Base-by-base conservation (phyloP, 2,329 filamentous ascomycete species). In the Sporothrix sp. region DNA sequence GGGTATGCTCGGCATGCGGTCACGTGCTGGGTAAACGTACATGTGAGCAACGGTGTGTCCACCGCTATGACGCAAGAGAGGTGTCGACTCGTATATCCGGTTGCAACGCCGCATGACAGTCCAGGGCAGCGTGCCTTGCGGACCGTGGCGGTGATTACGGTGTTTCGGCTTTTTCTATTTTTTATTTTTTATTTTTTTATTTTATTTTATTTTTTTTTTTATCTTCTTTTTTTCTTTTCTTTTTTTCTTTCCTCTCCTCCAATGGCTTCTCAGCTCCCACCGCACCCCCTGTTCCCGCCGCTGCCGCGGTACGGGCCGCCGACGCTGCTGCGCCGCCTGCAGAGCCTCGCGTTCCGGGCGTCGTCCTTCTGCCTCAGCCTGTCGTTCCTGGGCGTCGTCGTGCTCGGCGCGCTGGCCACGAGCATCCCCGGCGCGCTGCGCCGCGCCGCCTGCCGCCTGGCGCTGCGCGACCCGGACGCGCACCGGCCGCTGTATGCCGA, bases 261-360 rank as follows among this genome's bases (percentile, higher is more conserved):
- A n/a, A n/a, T n/a, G n/a, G n/a, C n/a, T n/a, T n/a, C n/a, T n/a
- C n/a, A n/a, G n/a, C n/a, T n/a, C n/a, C 79, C 56, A 90, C 86
- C 2, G 6, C 83, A 90, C 58, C 85, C 87, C 3, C 69, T 95
- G 5, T 96, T 96, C 57, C 89, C 89, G 6, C 86, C 87, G 2
- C 66, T 95, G 8, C 89, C 89, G 0, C 70, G 87, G 1, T 95
- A 95, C 59, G 86, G 86, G 0, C 84, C 87, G 0, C 81, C 88
- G 0, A 82, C 84, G 1, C 47, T 77, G 0, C 52, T 83, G n/a
- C 75, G 81, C 43, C 72, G 79, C 28, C 28, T 88, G 1, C 83
- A 90, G 57, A 86, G 79, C 61, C 65, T 74, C 27, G 68, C 74
- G 14, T 85, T 93, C 54, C 76, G 82, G 9, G 57, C 77, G 2